These are phyloP conservation scores for Phytophthora vignae DNA, from an alignment of 352 stramenopile species.

Conservation along the genomic window DNA sequence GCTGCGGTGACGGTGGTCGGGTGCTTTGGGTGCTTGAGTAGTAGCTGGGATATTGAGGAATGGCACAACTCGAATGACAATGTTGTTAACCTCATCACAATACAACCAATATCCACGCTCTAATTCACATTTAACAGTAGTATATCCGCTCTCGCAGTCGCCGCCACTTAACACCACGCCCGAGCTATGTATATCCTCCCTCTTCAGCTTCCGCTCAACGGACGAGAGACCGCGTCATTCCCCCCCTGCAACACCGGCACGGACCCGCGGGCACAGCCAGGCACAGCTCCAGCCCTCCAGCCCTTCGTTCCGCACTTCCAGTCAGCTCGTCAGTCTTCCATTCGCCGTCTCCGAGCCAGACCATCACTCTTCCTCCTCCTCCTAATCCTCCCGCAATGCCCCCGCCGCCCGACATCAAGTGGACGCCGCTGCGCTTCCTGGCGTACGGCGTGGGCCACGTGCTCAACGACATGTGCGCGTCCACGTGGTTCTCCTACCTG, in stretches of 20 bases:
- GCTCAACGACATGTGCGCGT: constrained; percentile 90
- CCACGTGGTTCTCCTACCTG: constrained; percentile 90
- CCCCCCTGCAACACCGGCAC: constrained; percentile 28
- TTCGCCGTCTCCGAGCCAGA: neutral
- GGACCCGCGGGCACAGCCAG: neutral
- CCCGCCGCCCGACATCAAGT: constrained; percentile 36
- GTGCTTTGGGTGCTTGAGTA: constrained; percentile 6
- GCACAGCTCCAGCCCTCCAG: neutral
- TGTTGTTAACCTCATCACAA: too few relatives aligned
- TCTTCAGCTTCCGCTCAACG: neutral
- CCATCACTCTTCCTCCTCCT: neutral
- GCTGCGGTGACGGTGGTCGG: too few relatives aligned
- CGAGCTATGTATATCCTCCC: constrained; percentile 6
- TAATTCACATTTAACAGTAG: too few relatives aligned
- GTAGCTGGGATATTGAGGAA: constrained; percentile 18
- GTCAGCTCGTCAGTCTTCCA: constrained; percentile 7
- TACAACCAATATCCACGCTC: too few relatives aligned
- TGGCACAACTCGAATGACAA: constrained; percentile 3
- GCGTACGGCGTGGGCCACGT: constrained; percentile 87
- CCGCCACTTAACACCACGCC: neutral
- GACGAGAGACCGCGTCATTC: constrained; percentile 1
- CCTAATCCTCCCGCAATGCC: neutral
- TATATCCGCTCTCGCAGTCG: neutral
- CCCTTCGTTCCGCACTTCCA: neutral
- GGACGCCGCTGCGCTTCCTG: constrained; percentile 67